phyloP scores from a whole-genome alignment of 768 basidiomycete genomes.

The Suillus subluteus region DNA sequence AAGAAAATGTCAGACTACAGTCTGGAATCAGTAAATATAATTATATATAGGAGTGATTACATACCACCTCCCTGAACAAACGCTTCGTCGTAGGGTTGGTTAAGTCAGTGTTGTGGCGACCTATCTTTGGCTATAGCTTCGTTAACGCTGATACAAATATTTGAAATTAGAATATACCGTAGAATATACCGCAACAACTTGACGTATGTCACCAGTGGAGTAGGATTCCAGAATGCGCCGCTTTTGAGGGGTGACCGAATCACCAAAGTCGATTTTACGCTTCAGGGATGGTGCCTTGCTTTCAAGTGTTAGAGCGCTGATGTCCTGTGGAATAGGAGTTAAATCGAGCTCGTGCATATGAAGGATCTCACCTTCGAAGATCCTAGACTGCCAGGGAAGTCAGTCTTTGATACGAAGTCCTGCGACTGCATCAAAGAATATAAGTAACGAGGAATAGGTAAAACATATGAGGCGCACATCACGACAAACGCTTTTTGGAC shows the following conservation, averaged over 20 bases:
- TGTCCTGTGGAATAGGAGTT: not conserved
- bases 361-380: not conserved
- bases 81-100: no score
- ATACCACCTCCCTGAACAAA: no score
- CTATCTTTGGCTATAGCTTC: no score
- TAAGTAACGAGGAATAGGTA: not conserved
- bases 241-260: not conserved
- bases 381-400: not conserved
- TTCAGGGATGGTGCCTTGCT: not conserved
- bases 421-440: not conserved
- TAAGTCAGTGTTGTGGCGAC: no score
- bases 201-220: no score
- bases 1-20: no score
- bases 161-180: no score
- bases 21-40: no score
- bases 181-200: no score
- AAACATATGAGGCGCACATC: not conserved
- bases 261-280: not conserved
- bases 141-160: no score
- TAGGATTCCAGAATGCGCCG: no score
- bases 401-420: not conserved
- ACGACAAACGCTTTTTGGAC: not conserved
- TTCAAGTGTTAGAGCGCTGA: not conserved
- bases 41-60: no score
- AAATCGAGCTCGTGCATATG: not conserved